Percentiles rank a stretch among this genome's conserved stretches.
Conservation (phyloP, 2,329 filamentous ascomycete species). For the Exutisphaerella laricina region DNA sequence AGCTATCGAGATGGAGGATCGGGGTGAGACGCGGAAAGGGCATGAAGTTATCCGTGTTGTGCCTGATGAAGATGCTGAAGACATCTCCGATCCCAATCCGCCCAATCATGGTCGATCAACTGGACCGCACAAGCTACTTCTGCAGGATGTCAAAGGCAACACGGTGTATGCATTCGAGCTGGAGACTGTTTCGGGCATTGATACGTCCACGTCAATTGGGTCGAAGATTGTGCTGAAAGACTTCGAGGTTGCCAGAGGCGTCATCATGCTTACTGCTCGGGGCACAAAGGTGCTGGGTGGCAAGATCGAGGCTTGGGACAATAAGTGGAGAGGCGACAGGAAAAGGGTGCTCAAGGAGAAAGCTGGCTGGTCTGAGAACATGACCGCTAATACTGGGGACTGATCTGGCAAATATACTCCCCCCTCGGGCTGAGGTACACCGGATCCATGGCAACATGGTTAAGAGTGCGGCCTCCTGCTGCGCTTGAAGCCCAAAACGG, state of each 20-base stretch:
- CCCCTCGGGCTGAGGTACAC: neutral
- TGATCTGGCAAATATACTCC: neutral
- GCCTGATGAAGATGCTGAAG: conserved; percentile 48
- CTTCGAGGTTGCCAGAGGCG: conserved; percentile 65
- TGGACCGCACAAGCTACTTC: conserved; percentile 70
- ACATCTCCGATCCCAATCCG: conserved; percentile 31
- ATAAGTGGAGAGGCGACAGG: conserved; percentile 66
- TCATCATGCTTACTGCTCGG: conserved; percentile 68
- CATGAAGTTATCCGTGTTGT: conserved; percentile 75
- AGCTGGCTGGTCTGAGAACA: conserved; percentile 22
- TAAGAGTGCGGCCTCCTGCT: too few relatives aligned
- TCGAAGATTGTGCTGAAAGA: conserved; percentile 70
- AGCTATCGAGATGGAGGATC: conserved; percentile 65
- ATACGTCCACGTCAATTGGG: conserved; percentile 66
- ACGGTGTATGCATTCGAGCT: conserved; percentile 70
- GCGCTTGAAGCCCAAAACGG: too few relatives aligned
- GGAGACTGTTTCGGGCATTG: conserved; percentile 58
- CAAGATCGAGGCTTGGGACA: conserved; percentile 76
- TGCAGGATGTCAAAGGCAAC: conserved; percentile 72
- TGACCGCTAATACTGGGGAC: neutral
- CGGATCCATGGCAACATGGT: too few relatives aligned
- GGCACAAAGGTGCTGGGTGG: conserved; percentile 74
- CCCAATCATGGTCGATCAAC: conserved; percentile 15
- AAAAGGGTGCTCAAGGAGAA: conserved; percentile 61
- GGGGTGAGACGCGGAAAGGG: conserved; percentile 69